Base-by-base conservation (phyloP, 345 rosid species). In the Sisymbrium altissimum region DNA sequence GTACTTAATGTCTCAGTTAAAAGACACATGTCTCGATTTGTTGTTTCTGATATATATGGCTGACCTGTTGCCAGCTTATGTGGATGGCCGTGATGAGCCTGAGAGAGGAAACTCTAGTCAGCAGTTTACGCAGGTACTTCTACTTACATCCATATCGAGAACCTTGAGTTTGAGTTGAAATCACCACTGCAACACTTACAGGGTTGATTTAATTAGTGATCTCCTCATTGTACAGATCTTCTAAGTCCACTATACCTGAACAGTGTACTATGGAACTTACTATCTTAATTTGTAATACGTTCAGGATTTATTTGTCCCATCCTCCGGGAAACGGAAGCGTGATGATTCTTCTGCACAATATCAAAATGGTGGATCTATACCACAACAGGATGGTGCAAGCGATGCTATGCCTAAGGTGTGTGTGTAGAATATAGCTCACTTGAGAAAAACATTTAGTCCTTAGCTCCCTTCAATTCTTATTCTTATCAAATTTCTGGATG, bases 331-430 rank as follows among this genome's bases (percentile, higher is more conserved):
- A 78, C 82, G 98, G 55, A 94, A 91, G 82, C 98, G 97, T 60
- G 98, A 88, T 50, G 99, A 95, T 59, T 77, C 87, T 41, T 64
- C 88, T 46, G 40, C 80, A 0, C 91, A 80, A 54, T 89, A 83
- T 86, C 85, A 85, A 38, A 90, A 86, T 83, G 93, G 98, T 80
- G 92, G 92, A 44, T 88, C 80, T 68, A 89, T 94, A 74, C 96
- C 97, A 30, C 98, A 94, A 82, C 97, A 86, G 70, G 97, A 94
- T 86, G 98, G 98, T 73, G 92, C 98, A 64, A 83, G 83, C 27
- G 97, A 88, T 83, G 67, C 74, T 53, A 45, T 78, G 14, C 74
- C 68, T 60, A 80, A 82, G 83, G 79, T 76, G 56, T 66, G 76
- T 81, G 83, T 84, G 63, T 76, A 75, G 74, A 79, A 29, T 52